These are phyloP conservation scores for Dipteronia sinensis DNA, from an alignment of 345 rosid species.

Conservation along the genomic window DNA sequence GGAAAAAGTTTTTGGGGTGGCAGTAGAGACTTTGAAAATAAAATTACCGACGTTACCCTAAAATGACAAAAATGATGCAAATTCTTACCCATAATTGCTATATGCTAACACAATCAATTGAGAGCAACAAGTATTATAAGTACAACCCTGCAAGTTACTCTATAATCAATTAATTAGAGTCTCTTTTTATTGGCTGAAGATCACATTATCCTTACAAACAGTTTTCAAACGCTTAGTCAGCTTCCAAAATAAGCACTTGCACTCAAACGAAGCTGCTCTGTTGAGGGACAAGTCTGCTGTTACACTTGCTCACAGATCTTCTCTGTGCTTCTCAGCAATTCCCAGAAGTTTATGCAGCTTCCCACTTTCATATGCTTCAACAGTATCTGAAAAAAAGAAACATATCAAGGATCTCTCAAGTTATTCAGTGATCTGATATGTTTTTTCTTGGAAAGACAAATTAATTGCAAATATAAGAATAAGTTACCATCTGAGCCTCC, in stretches of 20 bases:
- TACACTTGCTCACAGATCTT: slow-evolving; percentile 46
- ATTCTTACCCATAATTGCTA: background rate
- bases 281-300: background rate
- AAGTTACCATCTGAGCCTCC: slow-evolving; percentile 92
- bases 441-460: background rate
- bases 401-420: slow-evolving; percentile 4
- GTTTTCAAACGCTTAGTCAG: background rate
- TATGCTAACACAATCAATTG: background rate
- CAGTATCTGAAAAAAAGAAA: slow-evolving; percentile 58
- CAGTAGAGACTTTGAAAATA: too few relatives aligned
- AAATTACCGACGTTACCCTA: too few relatives aligned
- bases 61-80: too few relatives aligned
- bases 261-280: background rate
- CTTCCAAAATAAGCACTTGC: background rate
- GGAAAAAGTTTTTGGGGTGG: too few relatives aligned
- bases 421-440: background rate
- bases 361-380: slow-evolving; percentile 72
- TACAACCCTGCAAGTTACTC: background rate
- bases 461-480: background rate
- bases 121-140: background rate
- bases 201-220: background rate
- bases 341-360: slow-evolving; percentile 71
- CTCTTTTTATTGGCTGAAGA: background rate
- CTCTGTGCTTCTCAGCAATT: slow-evolving; percentile 30
- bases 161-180: too few relatives aligned